Conservation (phyloP, 495 filamentous ascomycete species). For the Diplogelasinospora grovesii region DNA sequence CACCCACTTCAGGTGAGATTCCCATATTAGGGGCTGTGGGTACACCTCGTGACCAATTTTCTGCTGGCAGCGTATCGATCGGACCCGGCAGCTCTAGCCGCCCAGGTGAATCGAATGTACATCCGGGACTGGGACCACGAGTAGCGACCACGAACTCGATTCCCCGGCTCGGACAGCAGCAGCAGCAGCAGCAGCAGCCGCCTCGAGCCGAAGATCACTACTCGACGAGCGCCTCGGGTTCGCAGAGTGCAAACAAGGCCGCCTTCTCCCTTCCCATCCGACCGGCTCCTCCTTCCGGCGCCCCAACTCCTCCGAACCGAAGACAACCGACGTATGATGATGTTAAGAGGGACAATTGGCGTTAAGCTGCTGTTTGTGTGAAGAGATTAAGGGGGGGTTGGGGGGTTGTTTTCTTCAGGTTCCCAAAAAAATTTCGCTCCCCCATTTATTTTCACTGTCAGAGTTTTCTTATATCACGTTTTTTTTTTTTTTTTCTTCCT, state of each 20-base stretch:
- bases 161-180: constrained; percentile 27
- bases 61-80: constrained; percentile 32
- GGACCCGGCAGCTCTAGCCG: constrained; percentile 34
- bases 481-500: constrained; percentile 4
- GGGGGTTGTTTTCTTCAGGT: constrained; percentile 22
- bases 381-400: no score
- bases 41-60: constrained; percentile 34
- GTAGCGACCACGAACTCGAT: constrained; percentile 39
- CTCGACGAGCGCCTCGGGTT: constrained; percentile 4
- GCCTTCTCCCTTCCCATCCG: constrained; percentile 45
- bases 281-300: constrained; percentile 36
- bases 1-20: constrained; percentile 61
- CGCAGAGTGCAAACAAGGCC: constrained; percentile 18
- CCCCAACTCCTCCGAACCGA: constrained; percentile 38
- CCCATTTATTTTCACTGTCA: constrained; percentile 7
- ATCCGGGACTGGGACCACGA: constrained; percentile 47
- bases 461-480: constrained; percentile 3
- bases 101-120: constrained; percentile 35
- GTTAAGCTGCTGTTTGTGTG: constrained; percentile 33
- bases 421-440: constrained; percentile 14
- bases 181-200: no score
- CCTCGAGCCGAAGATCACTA: constrained; percentile 20
- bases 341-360: constrained; percentile 13
- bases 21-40: constrained; percentile 49
- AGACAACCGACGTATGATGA: constrained; percentile 28